Base-by-base conservation (phyloP, 306 rosid genomes). In the Herpetospermum pedunculosum region DNA sequence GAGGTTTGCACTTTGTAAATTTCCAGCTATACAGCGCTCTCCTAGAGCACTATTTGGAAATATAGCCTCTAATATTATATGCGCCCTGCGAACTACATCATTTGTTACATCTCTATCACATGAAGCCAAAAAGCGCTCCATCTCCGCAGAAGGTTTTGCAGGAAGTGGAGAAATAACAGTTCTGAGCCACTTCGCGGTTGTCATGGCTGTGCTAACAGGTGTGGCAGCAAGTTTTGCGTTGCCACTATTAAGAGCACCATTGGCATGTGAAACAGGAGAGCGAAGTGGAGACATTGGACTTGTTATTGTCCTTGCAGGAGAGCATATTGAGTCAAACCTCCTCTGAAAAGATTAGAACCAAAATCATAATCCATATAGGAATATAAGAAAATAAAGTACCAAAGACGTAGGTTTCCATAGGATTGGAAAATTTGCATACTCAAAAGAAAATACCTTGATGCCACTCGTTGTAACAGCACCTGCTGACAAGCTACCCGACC, bases 131-230 rank as follows among this genome's bases (percentile, higher is more conserved):
- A 91, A 95, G 48, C 87, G 82, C 75, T 85, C 92, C 74, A 95
- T 88, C 83, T 95, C 99, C 5, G 78, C 80, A 4, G 99, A 89
- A 73, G 97, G 97, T 84, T 76, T 85, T 11, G 96, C 82, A 9
- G 96, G 84, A 76, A 95, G 96, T 48, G 93, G 97, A 57, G 92
- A 89, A 76, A 95, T 87, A 78, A 91, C 87, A 50, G 92, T 92
- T 35, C 99, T 87, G 53, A 95, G 99, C 99, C 99, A 95, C 89
- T 95, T 95, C 74, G 99, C 99, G 35, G 99, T 95, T 62, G 96
- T 95, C 99, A 95, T 95, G 72, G 99, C 97, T 18, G 97, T 92
- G 88, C 96, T 95, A 53, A 95, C 96, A 49, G 99, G 99, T 34
- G 99, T 95, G 38, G 99, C 96, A 6, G 87, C 86, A 79, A 89